Evolutionary conservation across 139 green algal genomes (phyloP), one percentile per base, ranked within the genome.

Genomic region (Chlorella sp.): DNA sequence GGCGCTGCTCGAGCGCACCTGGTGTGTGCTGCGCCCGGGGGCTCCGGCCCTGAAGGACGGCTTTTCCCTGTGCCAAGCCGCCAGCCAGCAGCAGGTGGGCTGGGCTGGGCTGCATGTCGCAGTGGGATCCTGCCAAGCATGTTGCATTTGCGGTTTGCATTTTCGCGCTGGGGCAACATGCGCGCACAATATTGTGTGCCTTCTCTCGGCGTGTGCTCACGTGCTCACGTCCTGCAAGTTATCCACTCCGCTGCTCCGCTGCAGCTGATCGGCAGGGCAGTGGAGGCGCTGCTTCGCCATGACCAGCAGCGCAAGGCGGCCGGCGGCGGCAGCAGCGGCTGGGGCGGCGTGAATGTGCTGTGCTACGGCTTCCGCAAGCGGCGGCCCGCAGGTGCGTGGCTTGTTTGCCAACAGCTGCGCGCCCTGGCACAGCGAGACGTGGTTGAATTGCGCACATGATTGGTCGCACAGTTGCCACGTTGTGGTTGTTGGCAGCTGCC

Each of bases 211-310:
- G n/a, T n/a, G n/a, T n/a, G n/a, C n/a, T n/a, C n/a, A n/a, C n/a
- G n/a, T n/a, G n/a, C n/a, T n/a, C n/a, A n/a, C n/a, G n/a, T n/a
- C n/a, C n/a, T n/a, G n/a, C n/a, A n/a, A n/a, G n/a, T n/a, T n/a
- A n/a, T n/a, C n/a, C n/a, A n/a, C n/a, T n/a, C n/a, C n/a, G n/a
- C n/a, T n/a, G n/a, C n/a, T n/a, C n/a, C 34, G 34, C 24, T 13
- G 36, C 90, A 95, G 92, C 60, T 95, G 17, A 20, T 95, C 5
- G 60, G 85, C 11, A 85, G 91, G 30, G 92, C 92, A 0, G 87
- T 95, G 13, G 93, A 96, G 56, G 65, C 68, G 4, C 80, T 96
- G 68, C 82, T 95, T 1, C 70, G 36, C 0, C 41, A 40, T 2
- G 77, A 64, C 13, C 77, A 60, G 40, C 56, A 83, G 13, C 51